phyloP scores from a whole-genome alignment of 139 green algal genomes.

The Trebouxia sp. region DNA sequence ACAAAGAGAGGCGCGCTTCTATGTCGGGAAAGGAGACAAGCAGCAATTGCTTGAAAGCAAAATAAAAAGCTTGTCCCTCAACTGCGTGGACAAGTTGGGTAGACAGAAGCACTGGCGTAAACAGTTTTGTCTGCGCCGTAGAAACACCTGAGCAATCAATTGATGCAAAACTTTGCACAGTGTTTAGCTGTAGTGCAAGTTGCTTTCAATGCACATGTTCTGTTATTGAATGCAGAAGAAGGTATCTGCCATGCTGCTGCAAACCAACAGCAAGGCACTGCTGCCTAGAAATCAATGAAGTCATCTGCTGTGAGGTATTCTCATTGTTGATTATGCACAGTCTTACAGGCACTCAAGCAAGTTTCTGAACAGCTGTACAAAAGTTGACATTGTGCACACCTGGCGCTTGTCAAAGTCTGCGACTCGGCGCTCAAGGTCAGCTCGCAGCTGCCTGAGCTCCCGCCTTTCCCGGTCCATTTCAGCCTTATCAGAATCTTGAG shows the following conservation, averaged over 20 bases:
- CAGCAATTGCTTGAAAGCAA: no score
- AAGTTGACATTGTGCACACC: background rate
- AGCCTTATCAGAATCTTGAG: slow-evolving; percentile 20
- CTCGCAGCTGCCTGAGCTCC: slow-evolving; percentile 34
- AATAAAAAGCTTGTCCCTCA: no score
- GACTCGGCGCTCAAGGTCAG: slow-evolving; percentile 38
- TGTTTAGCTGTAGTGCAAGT: background rate
- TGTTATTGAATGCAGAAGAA: background rate
- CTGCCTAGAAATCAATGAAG: background rate
- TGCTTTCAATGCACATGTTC: background rate
- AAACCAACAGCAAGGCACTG: background rate
- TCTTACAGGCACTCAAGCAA: background rate
- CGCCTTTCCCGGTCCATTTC: slow-evolving; percentile 41
- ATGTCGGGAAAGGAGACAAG: no score
- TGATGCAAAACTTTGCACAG: background rate
- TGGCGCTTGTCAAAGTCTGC: slow-evolving; percentile 24
- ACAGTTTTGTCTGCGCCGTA: background rate
- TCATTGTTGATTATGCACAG: background rate
- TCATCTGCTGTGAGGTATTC: background rate
- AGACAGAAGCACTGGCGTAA: background rate
- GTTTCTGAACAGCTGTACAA: no score
- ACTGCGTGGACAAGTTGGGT: no score
- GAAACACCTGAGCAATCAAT: background rate
- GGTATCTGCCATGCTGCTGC: background rate
- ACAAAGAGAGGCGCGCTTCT: background rate